Conservation (phyloP, 352 stramenopile species). For the Phytophthora tentaculata region DNA sequence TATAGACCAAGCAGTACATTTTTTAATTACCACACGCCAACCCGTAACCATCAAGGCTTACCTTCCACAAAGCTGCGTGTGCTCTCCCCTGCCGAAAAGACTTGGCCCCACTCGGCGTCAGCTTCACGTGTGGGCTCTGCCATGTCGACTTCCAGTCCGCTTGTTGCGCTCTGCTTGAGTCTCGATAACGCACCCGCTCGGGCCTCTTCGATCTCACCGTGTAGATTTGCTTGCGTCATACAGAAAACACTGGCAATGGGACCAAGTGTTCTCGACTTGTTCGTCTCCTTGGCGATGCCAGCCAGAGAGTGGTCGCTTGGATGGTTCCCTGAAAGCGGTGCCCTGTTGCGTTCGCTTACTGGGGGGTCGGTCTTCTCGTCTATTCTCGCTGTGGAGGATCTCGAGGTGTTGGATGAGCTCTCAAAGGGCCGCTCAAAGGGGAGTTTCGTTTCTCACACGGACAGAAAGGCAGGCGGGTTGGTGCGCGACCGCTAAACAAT, state of each 20-base stretch:
- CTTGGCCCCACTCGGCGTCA: conserved; percentile 55
- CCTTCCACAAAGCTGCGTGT: conserved; percentile 73
- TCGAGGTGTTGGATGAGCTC: conserved; percentile 12
- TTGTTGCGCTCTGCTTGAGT: conserved; percentile 28
- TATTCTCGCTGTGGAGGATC: conserved; percentile 33
- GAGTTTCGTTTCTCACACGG: conserved; percentile 36
- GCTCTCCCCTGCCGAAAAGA: conserved; percentile 60
- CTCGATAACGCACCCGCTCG: conserved; percentile 15
- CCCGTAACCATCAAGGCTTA: conserved; percentile 6
- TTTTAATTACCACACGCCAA: conserved; percentile 1
- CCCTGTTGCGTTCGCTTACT: too few relatives aligned
- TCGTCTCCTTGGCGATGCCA: neutral
- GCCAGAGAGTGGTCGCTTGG: neutral
- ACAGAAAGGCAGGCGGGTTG: conserved; percentile 21
- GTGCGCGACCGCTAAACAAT: conserved; percentile 23
- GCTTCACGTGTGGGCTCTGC: conserved; percentile 29
- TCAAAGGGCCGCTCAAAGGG: conserved; percentile 18
- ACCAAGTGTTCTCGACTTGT: conserved; percentile 2
- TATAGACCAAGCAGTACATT: neutral
- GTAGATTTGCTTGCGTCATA: conserved; percentile 42
- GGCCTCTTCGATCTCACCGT: conserved; percentile 16
- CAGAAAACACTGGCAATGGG: conserved; percentile 1
- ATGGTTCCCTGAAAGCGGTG: conserved; percentile 2
- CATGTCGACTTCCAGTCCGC: conserved; percentile 33
- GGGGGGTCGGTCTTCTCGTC: neutral